These are phyloP conservation scores for Aegilops speltoides DNA, from an alignment of 176 grass and related monocot species.

Conservation along the genomic window DNA sequence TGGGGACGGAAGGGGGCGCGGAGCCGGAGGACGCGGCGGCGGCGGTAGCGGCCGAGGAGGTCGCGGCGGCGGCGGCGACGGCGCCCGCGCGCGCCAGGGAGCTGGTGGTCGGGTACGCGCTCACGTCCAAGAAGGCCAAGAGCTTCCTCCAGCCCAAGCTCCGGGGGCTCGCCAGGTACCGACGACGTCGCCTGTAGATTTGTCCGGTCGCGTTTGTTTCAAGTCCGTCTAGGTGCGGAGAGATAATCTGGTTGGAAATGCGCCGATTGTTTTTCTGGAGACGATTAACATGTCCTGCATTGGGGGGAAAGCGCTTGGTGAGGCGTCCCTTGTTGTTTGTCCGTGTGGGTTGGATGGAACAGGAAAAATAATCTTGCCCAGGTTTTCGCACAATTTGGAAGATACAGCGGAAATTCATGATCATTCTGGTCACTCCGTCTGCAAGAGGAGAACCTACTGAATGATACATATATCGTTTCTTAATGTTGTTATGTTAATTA, in stretches of 20 bases:
- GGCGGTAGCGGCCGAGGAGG: not conserved
- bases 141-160: conserved; percentile 91
- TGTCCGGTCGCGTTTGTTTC: not conserved
- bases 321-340: not conserved
- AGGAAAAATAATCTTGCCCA: not conserved
- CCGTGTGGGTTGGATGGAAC: not conserved
- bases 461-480: not conserved
- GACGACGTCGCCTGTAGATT: not conserved
- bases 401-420: not conserved
- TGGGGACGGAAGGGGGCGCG: conserved; percentile 33
- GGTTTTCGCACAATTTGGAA: not conserved
- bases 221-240: not conserved
- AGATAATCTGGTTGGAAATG: not conserved
- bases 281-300: conserved; percentile 25
- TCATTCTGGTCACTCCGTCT: not conserved
- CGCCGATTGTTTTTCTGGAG: not conserved
- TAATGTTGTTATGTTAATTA: not conserved
- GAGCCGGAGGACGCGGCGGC: conserved; percentile 15
- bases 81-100: conserved; percentile 29
- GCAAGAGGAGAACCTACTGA: not conserved
- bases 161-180: conserved; percentile 61
- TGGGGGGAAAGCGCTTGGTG: conserved; percentile 21
- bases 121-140: conserved; percentile 83
- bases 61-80: not conserved
- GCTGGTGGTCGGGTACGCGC: conserved; percentile 74